Evolutionary conservation across 2,329 filamentous ascomycete genomes (phyloP).

Genomic region (Fusarium nanum): DNA sequence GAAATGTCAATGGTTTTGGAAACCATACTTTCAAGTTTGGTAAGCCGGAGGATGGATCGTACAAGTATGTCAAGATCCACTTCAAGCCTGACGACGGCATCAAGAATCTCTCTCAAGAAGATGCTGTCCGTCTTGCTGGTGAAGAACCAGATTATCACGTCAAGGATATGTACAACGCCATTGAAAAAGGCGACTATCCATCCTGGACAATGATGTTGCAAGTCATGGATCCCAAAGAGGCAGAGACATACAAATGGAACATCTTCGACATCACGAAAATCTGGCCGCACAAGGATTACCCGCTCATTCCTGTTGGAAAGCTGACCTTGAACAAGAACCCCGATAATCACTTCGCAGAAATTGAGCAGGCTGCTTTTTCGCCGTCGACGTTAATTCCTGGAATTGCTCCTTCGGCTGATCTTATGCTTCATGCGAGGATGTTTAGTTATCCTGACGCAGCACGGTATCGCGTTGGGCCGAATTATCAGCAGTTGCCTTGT

Average conservation of each 20-base stretch:
- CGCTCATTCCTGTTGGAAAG: not conserved
- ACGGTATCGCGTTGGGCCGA: slow-evolving; percentile 64
- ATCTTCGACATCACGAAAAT: slow-evolving; percentile 17
- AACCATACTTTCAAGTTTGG: slow-evolving; percentile 13
- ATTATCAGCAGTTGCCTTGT: slow-evolving; percentile 61
- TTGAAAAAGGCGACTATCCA: not conserved
- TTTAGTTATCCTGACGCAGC: slow-evolving; percentile 63
- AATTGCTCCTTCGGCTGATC: slow-evolving; percentile 60
- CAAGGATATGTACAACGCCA: slow-evolving; percentile 3
- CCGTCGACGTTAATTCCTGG: slow-evolving; percentile 63
- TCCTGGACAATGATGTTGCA: not conserved
- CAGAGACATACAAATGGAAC: slow-evolving; percentile 4
- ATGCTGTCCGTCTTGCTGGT: not conserved
- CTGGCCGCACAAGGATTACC: slow-evolving; percentile 5
- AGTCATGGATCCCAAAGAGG: slow-evolving; percentile 8
- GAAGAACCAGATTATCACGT: slow-evolving; percentile 10
- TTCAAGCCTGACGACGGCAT: slow-evolving; percentile 12
- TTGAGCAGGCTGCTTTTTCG: slow-evolving; percentile 64
- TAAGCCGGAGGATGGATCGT: slow-evolving; percentile 10
- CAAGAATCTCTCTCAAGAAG: not conserved
- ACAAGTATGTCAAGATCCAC: slow-evolving; percentile 15
- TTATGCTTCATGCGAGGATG: slow-evolving; percentile 60
- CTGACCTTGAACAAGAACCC: slow-evolving; percentile 7
- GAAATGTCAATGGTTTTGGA: not conserved
- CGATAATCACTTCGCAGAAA: slow-evolving; percentile 61